Base-by-base conservation (phyloP, 805 yeast species). In the Myxozyma lipomycoides region DNA sequence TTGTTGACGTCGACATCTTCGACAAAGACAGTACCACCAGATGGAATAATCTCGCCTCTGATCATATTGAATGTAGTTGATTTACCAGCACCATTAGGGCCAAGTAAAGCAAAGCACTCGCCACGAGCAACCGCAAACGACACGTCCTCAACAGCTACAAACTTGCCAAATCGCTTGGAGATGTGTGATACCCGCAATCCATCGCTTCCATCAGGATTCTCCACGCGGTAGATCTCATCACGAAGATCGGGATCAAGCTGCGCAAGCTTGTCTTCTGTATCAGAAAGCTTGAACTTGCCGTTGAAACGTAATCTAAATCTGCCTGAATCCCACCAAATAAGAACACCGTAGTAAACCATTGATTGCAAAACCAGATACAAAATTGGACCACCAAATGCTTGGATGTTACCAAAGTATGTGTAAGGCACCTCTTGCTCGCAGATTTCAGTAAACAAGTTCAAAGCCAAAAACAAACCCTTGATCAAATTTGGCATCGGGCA, bases 61-160 rank as follows among this genome's bases (percentile, higher is more conserved):
- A 67, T 63, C 68, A 67, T 65, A 52, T 66, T 65, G 53, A 67
- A 66, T 5, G 65, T 62, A 4, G 71, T 68, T 3, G 70, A 66
- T 48, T 67, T 67, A 18, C 71, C 71, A 2, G 71, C 71, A 40
- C 71, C 71, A 47, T 67, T 67, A 10, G 71, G 71, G 0, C 71
- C 71, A 17, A 67, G 61, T 38, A 67, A 55, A 2, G 69, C 71
- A 58, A 67, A 68, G 40, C 67, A 61, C 40, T 68, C 71, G 12
- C 65, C 64, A 7, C 60, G 57, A 35, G 48, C 48, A 23, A 67
- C 69, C 3, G 66, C 68, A 51, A 65, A 68, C 15, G 69, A 60
- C n/a, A 68, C 66, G 47, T 67, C 69, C 12, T 66, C 65, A 6
- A 65, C 67, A 2, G 64, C 70, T 7, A 51, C 52, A 43, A 47